These are phyloP conservation scores for Colletotrichum shisoi DNA, from an alignment of 2,329 filamentous ascomycete species.

Conservation along the genomic window DNA sequence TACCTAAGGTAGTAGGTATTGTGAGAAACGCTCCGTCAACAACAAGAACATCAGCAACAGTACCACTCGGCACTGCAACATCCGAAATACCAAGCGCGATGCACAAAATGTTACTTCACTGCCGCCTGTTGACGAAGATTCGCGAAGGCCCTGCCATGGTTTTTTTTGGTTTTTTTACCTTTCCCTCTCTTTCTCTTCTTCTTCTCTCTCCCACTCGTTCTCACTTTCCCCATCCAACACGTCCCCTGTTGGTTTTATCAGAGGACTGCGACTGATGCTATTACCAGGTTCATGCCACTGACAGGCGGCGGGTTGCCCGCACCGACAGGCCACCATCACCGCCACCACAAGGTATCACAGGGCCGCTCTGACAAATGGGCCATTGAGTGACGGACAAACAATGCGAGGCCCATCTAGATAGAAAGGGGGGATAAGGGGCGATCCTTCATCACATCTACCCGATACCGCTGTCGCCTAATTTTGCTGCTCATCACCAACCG, in stretches of 20 bases:
- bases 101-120: no score
- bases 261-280: constrained; percentile 11
- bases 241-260: not conserved
- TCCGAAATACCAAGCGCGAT: not conserved
- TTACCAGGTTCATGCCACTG: constrained; percentile 14
- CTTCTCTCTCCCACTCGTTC: no score
- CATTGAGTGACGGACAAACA: constrained; percentile 24
- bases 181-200: no score
- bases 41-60: not conserved
- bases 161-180: no score
- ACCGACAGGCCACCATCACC: not conserved
- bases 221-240: not conserved
- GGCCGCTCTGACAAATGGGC: constrained; percentile 21
- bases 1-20: no score
- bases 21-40: no score
- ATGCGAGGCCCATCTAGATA: constrained; percentile 8
- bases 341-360: no score
- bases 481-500: constrained; percentile 22
- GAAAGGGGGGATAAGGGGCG: constrained; percentile 21
- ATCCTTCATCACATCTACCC: constrained; percentile 12
- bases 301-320: not conserved
- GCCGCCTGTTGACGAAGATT: not conserved
- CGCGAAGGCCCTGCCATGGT: constrained; percentile 11
- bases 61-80: not conserved
- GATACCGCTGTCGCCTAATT: constrained; percentile 14